Evolutionary conservation across 2,329 filamentous ascomycete genomes (phyloP).

Genomic region (Leptographium procerum): DNA sequence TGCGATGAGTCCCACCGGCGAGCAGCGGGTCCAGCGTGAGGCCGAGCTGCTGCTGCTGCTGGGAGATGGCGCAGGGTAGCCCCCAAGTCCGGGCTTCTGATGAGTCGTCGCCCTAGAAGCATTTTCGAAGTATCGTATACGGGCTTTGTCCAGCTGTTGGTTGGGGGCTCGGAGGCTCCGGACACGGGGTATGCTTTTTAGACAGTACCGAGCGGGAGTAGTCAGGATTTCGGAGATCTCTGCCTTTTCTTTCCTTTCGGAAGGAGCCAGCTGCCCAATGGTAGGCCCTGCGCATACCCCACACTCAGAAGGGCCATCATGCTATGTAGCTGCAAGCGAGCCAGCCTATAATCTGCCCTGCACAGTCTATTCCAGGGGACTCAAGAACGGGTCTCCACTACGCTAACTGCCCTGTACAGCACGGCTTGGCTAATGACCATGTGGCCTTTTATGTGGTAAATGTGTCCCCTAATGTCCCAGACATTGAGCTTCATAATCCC

Average conservation of each 20-base stretch:
- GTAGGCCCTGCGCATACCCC: slow-evolving; percentile 5
- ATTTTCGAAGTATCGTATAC: not conserved
- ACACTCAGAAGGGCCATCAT: not conserved
- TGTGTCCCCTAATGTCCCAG: not conserved
- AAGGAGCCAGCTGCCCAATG: not conserved
- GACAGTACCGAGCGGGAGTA: no score
- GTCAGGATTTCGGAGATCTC: not conserved
- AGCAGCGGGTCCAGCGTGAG: not conserved
- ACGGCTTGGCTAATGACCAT: not conserved
- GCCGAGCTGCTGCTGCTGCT: not conserved
- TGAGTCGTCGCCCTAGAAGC: not conserved
- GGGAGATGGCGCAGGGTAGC: not conserved
- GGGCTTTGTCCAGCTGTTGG: no score
- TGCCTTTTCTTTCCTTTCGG: not conserved
- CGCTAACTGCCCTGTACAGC: not conserved
- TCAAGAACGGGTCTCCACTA: not conserved
- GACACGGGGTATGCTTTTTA: no score
- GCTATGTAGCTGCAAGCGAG: not conserved
- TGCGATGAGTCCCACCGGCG: not conserved
- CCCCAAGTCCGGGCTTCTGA: not conserved
- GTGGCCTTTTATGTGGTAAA: not conserved
- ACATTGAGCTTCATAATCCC: not conserved
- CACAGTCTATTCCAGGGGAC: not conserved
- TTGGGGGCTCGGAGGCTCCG: no score
- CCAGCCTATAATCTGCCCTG: not conserved